Evolutionary conservation across 495 filamentous ascomycete species (phyloP).

Genomic region (Cairneyella variabilis): DNA sequence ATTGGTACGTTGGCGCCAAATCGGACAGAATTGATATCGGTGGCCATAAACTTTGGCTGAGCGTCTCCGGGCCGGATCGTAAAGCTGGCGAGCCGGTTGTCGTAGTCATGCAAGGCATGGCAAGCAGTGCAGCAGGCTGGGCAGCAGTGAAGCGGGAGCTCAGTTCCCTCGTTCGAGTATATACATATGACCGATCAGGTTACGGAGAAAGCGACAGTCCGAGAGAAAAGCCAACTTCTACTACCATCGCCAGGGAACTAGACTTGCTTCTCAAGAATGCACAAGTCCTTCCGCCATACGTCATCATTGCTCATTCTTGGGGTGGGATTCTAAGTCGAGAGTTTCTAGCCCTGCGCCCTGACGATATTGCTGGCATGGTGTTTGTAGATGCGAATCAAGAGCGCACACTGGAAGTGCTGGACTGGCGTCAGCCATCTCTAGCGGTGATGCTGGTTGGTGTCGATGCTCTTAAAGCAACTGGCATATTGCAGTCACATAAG

Average conservation of each 20-base stretch:
- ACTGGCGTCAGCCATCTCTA: not conserved
- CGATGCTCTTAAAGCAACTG: not conserved
- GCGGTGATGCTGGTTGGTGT: not conserved
- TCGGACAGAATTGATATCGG: constrained; percentile 7
- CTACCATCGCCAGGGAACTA: constrained; percentile 9
- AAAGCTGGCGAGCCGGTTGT: not conserved
- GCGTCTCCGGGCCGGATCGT: constrained; percentile 5
- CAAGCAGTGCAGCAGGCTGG: not conserved
- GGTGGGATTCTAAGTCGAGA: constrained; percentile 10
- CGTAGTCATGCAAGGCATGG: constrained; percentile 4
- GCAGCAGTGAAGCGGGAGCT: not conserved
- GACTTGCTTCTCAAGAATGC: constrained; percentile 2
- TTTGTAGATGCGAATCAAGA: constrained; percentile 11
- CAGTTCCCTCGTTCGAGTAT: not conserved
- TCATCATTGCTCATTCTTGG: constrained; percentile 14
- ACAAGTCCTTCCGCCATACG: constrained; percentile 5
- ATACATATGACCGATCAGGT: constrained; percentile 16
- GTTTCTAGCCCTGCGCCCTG: not conserved
- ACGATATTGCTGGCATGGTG: constrained; percentile 15
- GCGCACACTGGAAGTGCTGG: not conserved
- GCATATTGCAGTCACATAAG: not conserved
- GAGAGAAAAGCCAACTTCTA: not conserved
- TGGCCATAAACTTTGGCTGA: constrained; percentile 11
- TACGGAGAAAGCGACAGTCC: not conserved
- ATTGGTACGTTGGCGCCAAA: constrained; percentile 11